phyloP scores from a whole-genome alignment of 2,329 filamentous ascomycete genomes.

The Venturia nashicola region DNA sequence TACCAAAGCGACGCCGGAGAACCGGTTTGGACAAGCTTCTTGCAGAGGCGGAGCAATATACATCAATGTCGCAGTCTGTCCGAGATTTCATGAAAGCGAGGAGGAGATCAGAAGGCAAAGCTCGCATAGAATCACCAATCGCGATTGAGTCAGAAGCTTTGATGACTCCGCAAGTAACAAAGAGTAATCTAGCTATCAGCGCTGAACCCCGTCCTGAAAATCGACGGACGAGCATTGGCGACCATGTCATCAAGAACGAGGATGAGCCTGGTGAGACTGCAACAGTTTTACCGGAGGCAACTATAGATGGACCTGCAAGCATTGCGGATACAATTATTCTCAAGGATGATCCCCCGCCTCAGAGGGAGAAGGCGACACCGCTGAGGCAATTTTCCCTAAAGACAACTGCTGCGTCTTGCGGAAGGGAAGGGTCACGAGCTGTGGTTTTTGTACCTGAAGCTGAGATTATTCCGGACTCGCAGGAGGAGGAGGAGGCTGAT shows the following conservation, averaged over 20 bases:
- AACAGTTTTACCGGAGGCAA: background rate
- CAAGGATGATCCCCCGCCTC: background rate
- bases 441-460: background rate
- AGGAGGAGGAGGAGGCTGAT: background rate
- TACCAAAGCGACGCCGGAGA: background rate
- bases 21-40: background rate
- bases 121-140: background rate
- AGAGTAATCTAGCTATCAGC: background rate
- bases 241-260: background rate
- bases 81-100: background rate
- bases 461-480: background rate
- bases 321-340: background rate
- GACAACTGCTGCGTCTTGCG: background rate
- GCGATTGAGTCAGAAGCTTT: background rate
- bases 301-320: background rate
- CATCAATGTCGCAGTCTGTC: background rate
- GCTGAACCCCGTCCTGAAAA: too few species aligned
- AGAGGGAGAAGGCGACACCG: background rate
- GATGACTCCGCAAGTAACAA: background rate
- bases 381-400: background rate
- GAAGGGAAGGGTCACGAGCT: background rate
- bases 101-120: background rate
- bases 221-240: background rate
- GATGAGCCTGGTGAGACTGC: background rate
- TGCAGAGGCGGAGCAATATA: background rate